Base-by-base conservation (phyloP, 768 basidiomycete species). In the Boletus rex-veris region DNA sequence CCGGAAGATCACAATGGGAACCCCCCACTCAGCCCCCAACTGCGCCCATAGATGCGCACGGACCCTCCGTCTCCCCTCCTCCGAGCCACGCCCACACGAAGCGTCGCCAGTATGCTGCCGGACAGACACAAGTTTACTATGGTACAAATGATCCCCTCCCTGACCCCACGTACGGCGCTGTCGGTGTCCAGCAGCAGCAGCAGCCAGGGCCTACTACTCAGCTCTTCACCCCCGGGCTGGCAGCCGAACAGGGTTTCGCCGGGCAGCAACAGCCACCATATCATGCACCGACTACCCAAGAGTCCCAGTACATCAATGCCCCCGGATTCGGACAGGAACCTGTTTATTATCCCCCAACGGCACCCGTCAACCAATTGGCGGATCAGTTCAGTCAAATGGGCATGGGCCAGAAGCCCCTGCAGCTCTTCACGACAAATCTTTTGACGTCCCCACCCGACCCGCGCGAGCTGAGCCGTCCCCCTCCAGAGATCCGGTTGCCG, bases 371-470 rank as follows among this genome's bases (percentile, higher is more conserved):
- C 59, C 79, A 82, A 37, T 74, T 98, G 60, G 74, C 89, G 3
- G 85, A 86, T 60, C 93, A 97, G 71, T 97, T 98, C 64, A 77
- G 85, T 28, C 83, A 88, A 72, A 95, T 98, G 95, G 86, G 86
- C 43, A 73, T 98, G 67, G 84, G 82, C n/a, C 84, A 83, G 69
- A 90, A 87, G 65, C 84, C 83, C 42, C 83, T 89, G 64, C 82
- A 84, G 54, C 78, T 95, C 41, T 83, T 85, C 69, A 97, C 93
- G 1, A 82, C 91, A 54, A 98, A 98, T 76, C 80, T 99, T 45
- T 84, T 98, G 67, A 92, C 92, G 3, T 85, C 90, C 36, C 92
- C 93, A 31, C 91, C 95, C 26, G 93, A 98, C 67, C 94, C 96
- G 3, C 80, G 83, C 45, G 93, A 92, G 57, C 76, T 99, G 42